A percentile compares a stretch with the other conserved stretches of the same genome.
phyloP scores from a whole-genome alignment of 352 stramenopile species.

The Pythium plurisporium region DNA sequence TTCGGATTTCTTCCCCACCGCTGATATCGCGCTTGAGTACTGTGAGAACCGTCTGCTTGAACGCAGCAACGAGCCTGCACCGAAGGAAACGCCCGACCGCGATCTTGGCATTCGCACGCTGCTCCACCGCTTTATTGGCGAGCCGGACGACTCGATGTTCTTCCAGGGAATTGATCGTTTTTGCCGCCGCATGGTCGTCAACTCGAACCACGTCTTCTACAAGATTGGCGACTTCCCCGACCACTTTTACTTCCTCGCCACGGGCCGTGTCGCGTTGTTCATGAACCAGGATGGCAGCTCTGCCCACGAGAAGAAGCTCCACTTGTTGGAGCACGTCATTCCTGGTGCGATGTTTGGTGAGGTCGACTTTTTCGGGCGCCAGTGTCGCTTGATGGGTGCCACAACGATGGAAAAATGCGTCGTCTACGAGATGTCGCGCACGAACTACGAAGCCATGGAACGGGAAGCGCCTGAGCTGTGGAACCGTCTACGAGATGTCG shows the following conservation, averaged over 20 bases:
- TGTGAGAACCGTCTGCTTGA: conserved; percentile 68
- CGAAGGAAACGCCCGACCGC: conserved; percentile 24
- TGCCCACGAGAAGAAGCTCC: conserved; percentile 40
- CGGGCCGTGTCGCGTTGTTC: conserved; percentile 61
- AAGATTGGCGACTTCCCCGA: conserved; percentile 49
- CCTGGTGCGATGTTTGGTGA: conserved; percentile 83
- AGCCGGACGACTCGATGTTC: conserved; percentile 58
- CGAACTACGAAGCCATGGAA: conserved; percentile 64
- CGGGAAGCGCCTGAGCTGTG: conserved; percentile 46
- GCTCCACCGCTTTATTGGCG: conserved; percentile 75
- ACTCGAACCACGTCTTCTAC: conserved; percentile 69
- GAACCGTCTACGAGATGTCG: conserved; percentile 73
- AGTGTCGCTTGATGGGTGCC: conserved; percentile 63
- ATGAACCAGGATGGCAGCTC: conserved; percentile 71
- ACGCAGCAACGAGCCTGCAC: conserved; percentile 15
- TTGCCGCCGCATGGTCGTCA: conserved; percentile 51
- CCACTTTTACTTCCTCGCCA: conserved; percentile 75
- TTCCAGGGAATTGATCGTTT: conserved; percentile 67
- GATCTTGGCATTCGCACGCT: conserved; percentile 62
- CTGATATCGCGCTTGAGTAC: conserved; percentile 68
- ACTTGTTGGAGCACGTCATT: conserved; percentile 63
- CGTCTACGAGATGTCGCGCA: conserved; percentile 68
- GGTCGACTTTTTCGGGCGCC: conserved; percentile 78
- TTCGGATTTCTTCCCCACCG: conserved; percentile 58
- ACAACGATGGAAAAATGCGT: conserved; percentile 42